Evolutionary conservation across 106 monocot genomes (phyloP), one percentile per base, ranked within the genome.

Genomic region (Triglochin maritima): DNA sequence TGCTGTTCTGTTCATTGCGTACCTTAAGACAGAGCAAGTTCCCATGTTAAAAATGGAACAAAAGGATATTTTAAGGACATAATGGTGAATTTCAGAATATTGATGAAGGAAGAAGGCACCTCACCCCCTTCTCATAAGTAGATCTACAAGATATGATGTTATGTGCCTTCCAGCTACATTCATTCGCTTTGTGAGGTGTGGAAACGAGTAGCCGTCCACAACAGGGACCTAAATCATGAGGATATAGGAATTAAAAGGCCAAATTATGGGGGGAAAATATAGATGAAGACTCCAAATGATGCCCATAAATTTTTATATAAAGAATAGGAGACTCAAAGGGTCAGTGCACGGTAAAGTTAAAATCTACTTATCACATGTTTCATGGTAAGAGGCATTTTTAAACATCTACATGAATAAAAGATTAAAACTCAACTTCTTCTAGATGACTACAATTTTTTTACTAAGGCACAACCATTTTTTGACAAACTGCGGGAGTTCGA

Each of bases 91-190:
- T 48, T 14, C 9, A 12, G 59, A 59, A 17, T 4, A 11, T 11
- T 14, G 5, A 0, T 59, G 8, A 17, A 59, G 44, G 16, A 2
- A 64, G 15, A 63, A 14, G 7, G 7, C 7, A 44, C 59, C 62
- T 74, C 64, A 96, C 96, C 96, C 96, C 78, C 91, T 87, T 12
- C 96, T 77, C 56, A 79, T 85, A 8, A 96, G 87, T 59, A 96
- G 69, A 72, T 96, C 96, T 62, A 96, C 79, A 80, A 96, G 96
- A 79, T 96, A 96, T 47, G 96, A 91, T 79, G 96, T 96, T 78
- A 96, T 96, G 64, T 96, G 96, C 58, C 96, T 82, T 59, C 96
- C 96, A 74, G 96, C 96, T 71, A 96, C 96, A 82, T 96, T 96
- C 96, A 96, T 96, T 79, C 96, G 56, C 74, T 96, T 96, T 59